Base-by-base conservation (phyloP, 768 basidiomycete species). In the Exidia glandulosa region DNA sequence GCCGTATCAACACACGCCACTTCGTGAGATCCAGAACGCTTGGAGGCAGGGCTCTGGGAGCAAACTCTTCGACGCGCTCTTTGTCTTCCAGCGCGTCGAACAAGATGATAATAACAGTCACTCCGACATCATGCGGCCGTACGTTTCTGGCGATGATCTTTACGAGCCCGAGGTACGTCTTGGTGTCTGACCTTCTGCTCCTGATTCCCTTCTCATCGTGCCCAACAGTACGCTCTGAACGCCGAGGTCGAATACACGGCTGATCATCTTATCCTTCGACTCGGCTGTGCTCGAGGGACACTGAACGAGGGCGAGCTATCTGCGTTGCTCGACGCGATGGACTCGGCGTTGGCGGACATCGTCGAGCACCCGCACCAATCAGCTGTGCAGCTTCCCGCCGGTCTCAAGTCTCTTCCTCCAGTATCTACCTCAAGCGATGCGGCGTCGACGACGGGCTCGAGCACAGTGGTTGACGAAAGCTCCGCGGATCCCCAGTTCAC, bases 151-250 rank as follows among this genome's bases (percentile, higher is more conserved):
- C 29, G 68, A 60, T 16, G 61, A 63, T 27, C 62, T 61, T 32
- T 54, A 64, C 30, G 66, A 62, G 25, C 50, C 66, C 54, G 75
- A 66, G 73, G 78, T 76, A 62, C 54, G 23, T 69, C 68, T 9
- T 68, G 67, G 50, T 37, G 60, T 31, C n/a, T 54, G 56, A 30
- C 23, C 23, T 59, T 25, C 33, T 57, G 12, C 31, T 55, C 3
- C 60, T 41, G 52, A 36, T 41, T 37, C 32, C 23, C 33, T 6
- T n/a, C 23, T 52, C 29, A 16, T 32, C 37, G n/a, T n/a, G n/a
- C n/a, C 19, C 57, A n/a, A n/a, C n/a, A 80, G 79, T 80, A 80
- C 61, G 70, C 77, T 3, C 58, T 79, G 19, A 78, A 77, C 54
- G 59, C 78, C 32, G 79, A 79, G 63, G 63, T 79, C 9, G 65